Conservation (phyloP, 345 rosid species). For the Lagerstroemia speciosa region DNA sequence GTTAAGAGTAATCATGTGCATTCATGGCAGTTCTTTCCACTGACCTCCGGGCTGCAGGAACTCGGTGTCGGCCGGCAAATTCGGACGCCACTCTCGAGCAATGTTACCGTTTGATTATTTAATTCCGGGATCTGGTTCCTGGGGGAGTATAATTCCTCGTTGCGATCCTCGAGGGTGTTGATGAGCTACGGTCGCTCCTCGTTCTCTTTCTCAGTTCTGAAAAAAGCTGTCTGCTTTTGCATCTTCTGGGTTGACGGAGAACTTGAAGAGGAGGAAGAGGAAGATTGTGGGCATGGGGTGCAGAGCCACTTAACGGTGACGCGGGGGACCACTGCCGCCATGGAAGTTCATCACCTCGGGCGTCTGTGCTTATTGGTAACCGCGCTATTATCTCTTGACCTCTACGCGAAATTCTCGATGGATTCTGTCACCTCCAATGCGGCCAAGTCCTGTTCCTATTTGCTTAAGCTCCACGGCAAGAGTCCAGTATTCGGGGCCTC, state of each 20-base stretch:
- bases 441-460: neutral
- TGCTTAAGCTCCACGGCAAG: neutral
- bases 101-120: neutral
- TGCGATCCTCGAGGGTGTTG: neutral
- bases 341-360: neutral
- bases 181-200: neutral
- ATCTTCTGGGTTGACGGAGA: neutral
- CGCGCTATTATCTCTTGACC: slow-evolving; percentile 4
- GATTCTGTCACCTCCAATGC: neutral
- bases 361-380: slow-evolving; percentile 3
- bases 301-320: neutral
- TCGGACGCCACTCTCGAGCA: neutral
- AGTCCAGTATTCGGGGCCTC: neutral
- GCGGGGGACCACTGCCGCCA: neutral
- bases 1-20: neutral
- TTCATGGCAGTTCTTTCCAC: neutral
- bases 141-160: neutral
- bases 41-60: neutral
- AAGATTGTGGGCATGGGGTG: slow-evolving; percentile 1
- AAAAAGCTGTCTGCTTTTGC: neutral
- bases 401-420: neutral
- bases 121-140: neutral
- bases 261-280: neutral
- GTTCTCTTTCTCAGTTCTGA: neutral
- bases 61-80: neutral